These are phyloP conservation scores for Lachnellula cervina DNA, from an alignment of 2,329 filamentous ascomycete species.

Conservation along the genomic window DNA sequence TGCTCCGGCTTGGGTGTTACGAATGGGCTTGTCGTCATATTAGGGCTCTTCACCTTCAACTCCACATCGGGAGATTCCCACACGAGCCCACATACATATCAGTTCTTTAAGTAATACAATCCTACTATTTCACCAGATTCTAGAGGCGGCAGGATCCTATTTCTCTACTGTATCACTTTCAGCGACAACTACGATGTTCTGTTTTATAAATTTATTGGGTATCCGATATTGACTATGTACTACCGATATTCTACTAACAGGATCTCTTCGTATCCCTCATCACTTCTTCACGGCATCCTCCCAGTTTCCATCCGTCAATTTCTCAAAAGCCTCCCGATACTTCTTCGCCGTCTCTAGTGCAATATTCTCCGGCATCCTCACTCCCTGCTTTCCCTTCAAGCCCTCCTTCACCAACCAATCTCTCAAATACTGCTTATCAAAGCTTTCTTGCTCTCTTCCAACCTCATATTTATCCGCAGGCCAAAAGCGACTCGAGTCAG, in stretches of 20 bases:
- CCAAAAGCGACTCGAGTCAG: conserved; percentile 86
- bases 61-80: no score
- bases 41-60: no score
- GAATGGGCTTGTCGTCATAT: no score
- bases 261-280: not conserved
- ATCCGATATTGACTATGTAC: not conserved
- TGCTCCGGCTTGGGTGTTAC: no score
- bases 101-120: no score
- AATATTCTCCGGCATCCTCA: conserved; percentile 67
- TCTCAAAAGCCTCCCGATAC: conserved; percentile 72
- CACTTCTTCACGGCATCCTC: conserved; percentile 12
- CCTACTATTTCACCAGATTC: no score
- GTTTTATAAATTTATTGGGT: not conserved
- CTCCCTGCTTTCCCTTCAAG: conserved; percentile 69
- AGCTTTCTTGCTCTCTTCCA: conserved; percentile 73
- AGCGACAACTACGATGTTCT: not conserved
- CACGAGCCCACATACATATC: no score
- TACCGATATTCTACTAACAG: not conserved
- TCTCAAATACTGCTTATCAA: conserved; percentile 81
- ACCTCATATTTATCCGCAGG: conserved; percentile 65
- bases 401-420: conserved; percentile 75
- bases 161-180: no score
- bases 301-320: conserved; percentile 55
- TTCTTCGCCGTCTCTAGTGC: conserved; percentile 62
- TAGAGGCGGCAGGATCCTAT: no score